Conservation (phyloP, 2,329 filamentous ascomycete species). For the Chaetomium sp. region DNA sequence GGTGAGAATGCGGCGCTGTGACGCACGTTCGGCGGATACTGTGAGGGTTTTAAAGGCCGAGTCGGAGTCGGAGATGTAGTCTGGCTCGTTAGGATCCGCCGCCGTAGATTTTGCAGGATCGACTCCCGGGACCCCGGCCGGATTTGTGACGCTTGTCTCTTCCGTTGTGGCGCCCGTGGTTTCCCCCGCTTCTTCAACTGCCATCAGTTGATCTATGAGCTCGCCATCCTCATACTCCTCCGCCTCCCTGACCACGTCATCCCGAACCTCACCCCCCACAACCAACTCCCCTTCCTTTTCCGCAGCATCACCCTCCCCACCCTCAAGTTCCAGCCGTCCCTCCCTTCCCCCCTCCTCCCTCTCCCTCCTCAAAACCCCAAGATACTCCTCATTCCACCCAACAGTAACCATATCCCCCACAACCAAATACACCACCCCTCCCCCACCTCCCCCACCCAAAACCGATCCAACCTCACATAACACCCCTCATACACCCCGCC, state of each 20-base stretch:
- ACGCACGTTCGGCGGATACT: conserved; percentile 21
- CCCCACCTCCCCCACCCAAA: conserved; percentile 37
- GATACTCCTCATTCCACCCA: conserved; percentile 52
- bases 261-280: not conserved
- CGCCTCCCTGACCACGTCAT: not conserved
- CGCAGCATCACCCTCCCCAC: not conserved
- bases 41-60: conserved; percentile 33
- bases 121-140: not conserved
- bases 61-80: conserved; percentile 33
- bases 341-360: not conserved
- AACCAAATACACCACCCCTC: conserved; percentile 48
- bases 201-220: conserved; percentile 10
- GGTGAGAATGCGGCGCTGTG: conserved; percentile 22
- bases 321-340: not conserved
- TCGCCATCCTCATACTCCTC: conserved; percentile 7
- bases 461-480: conserved; percentile 51
- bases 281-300: not conserved
- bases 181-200: not conserved
- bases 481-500: conserved; percentile 51
- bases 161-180: not conserved
- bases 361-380: conserved; percentile 34
- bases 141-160: not conserved
- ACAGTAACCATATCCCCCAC: conserved; percentile 49
- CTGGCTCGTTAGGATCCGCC: conserved; percentile 19
- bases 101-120: conserved; percentile 1